Base-by-base conservation (phyloP, 768 basidiomycete species). In the Saitozyma sp. region DNA sequence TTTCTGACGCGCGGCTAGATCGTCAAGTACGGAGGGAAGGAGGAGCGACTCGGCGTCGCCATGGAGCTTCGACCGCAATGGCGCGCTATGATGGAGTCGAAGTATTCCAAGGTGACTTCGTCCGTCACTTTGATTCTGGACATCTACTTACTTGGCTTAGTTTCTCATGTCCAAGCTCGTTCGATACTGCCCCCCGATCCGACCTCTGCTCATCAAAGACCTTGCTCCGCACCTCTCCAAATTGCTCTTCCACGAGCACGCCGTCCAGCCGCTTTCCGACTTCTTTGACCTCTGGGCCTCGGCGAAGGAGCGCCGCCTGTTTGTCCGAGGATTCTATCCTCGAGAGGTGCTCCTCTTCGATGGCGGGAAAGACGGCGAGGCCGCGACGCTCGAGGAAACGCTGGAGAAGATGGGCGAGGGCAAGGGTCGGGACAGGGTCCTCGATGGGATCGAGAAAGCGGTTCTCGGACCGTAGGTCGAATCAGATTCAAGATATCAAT, bases 301-400 rank as follows among this genome's bases (percentile, higher is more conserved):
- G 55, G 86, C 90, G 1, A 90, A 89, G 67, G 92, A 95, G 70
- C 86, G 91, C 17, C 84, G 88, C 0, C 82, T 91, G 19, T 83
- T 97, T 6, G 81, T 95, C 7, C 86, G 88, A 16, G 91, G 92
- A 63, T 92, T 96, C 66, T 97, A 92, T 67, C 93, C 93, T 13
- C 90, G 89, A 76, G 93, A 97, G 77, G 88, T 87, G 0, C 82
- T 84, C 3, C 80, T 97, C 39, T 92, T 95, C 78, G 79, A 76
- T 42, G 69, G 66, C 2, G 70, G 57, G 37, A 74, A 71, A 50
- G 70, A 68, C 41, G 67, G 51, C 11, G 60, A 61, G 17, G 58
- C 63, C 45, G 57, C 42, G 38, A 71, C 90, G 0, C 79, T 95
- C 51, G 81, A 82, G 14, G 89, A 87, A 0, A 80, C 91, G 3